These are phyloP conservation scores for Volutella citrinella DNA, from an alignment of 2,329 filamentous ascomycete genomes.

Conservation along the genomic window DNA sequence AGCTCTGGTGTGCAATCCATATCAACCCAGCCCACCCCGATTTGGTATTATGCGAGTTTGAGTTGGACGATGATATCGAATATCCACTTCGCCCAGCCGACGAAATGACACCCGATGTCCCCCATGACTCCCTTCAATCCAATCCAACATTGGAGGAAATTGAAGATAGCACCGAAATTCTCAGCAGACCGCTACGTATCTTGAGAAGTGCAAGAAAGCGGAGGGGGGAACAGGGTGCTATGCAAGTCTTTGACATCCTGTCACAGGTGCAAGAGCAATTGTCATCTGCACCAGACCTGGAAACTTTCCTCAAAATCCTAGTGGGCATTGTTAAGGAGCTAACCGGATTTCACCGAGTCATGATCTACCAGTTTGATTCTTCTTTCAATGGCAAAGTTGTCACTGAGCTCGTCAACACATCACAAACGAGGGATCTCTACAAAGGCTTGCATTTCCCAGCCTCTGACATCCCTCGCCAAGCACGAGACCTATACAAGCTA, in stretches of 20 bases:
- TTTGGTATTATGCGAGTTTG: conserved; percentile 83
- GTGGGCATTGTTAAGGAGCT: conserved; percentile 86
- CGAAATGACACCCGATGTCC: conserved; percentile 57
- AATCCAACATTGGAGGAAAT: conserved; percentile 73
- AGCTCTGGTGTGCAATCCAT: conserved; percentile 87
- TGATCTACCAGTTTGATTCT: conserved; percentile 89
- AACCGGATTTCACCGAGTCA: conserved; percentile 86
- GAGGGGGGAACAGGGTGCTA: conserved; percentile 75
- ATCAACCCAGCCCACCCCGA: conserved; percentile 65
- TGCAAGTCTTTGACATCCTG: conserved; percentile 91
- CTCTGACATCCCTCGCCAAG: conserved; percentile 81
- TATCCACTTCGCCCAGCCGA: conserved; percentile 65
- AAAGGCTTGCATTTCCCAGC: conserved; percentile 87
- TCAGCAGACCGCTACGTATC: conserved; percentile 75
- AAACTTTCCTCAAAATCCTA: conserved; percentile 73
- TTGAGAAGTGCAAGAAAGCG: conserved; percentile 71
- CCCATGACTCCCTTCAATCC: conserved; percentile 71
- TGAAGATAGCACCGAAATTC: conserved; percentile 69
- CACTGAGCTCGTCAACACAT: conserved; percentile 79
- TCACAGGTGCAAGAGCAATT: conserved; percentile 89
- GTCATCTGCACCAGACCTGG: conserved; percentile 66
- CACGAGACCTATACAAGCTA: conserved; percentile 81
- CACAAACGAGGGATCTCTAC: conserved; percentile 77
- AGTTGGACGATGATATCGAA: conserved; percentile 72
- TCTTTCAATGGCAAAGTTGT: conserved; percentile 83